These are phyloP conservation scores for Verticillium dahliae DNA, from an alignment of 2,329 filamentous ascomycete species.

Conservation along the genomic window DNA sequence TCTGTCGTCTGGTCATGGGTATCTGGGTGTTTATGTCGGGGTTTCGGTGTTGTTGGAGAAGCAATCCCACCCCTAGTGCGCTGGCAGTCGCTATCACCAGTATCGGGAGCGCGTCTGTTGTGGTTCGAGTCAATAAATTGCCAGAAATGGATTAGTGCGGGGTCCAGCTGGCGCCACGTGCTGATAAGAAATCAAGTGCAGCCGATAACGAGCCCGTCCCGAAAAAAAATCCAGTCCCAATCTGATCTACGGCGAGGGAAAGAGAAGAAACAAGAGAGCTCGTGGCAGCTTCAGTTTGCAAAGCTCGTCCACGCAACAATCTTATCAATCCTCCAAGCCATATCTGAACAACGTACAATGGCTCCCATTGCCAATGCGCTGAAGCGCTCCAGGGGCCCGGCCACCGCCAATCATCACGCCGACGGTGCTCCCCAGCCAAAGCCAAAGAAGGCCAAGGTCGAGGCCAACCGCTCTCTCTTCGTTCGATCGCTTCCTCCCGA, in stretches of 20 bases:
- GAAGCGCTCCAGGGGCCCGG: conserved; percentile 8
- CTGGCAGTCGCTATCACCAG: neutral
- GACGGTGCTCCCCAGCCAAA: conserved; percentile 19
- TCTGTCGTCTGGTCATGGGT: neutral
- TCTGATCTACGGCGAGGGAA: neutral
- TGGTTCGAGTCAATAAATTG: conserved; percentile 13
- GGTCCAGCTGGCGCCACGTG: conserved; percentile 7
- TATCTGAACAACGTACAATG: neutral
- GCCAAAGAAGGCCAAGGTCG: conserved; percentile 51
- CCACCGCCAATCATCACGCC: conserved; percentile 12
- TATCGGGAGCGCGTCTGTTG: conserved; percentile 10
- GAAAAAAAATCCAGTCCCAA: conserved; percentile 6
- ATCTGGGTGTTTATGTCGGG: neutral
- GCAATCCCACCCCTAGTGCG: neutral
- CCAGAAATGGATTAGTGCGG: conserved; percentile 11
- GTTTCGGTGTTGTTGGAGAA: neutral
- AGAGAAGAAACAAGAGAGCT: neutral
- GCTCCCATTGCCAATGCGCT: conserved; percentile 7
- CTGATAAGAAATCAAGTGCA: conserved; percentile 5
- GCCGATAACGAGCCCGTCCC: neutral
- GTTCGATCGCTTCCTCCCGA: conserved; percentile 76
- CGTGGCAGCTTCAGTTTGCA: neutral
- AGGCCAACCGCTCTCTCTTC: conserved; percentile 71
- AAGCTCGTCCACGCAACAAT: neutral
- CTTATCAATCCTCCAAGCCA: neutral